Base-by-base conservation (phyloP, 2,329 filamentous ascomycete species). In the Kalaharituber pfeilii region DNA sequence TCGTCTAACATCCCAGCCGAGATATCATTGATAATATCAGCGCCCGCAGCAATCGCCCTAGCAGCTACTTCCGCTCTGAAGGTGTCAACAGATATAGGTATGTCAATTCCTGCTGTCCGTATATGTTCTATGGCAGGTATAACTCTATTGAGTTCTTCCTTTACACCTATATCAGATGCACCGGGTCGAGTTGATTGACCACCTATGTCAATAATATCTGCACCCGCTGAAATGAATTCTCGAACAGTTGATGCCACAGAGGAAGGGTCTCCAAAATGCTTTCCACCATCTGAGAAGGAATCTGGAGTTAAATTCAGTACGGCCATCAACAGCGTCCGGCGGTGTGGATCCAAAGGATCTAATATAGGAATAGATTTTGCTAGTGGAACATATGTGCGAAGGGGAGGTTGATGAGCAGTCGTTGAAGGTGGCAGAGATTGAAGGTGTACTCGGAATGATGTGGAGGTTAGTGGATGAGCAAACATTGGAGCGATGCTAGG, bases 291-390 rank as follows among this genome's bases (percentile, higher is more conserved):
- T 1, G 89, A 96, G 71, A 98, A 98, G 8, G 89, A 96, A 69
- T 98, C 89, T 0, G 89, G 89, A 0, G 91, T 96, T 52, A 94
- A 71, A 68, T 98, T 98, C 47, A 96, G 73, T 59, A 98, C 94
- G 53, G 84, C 85, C 91, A 98, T 98, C 61, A 95, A 70, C 47
- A 79, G 78, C 0, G 89, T 95, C 52, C 71, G 73, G 49, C 81
- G 76, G 47, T 64, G 66, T 0, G 71, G 67, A 56, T 74, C 72
- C 8, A 56, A 69, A 18, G 84, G 74, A 51, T 77, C 76, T 36
- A 91, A 69, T 1, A 78, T 71, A 9, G 73, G 68, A 33, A 75
- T 66, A 5, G 67, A 66, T 5, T 67, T 47, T 1, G 72, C 73
- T 30, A 81, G 67, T 1, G 78, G 77, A 1, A 77, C 80, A 51